Conservation (phyloP, 2,329 filamentous ascomycete genomes). For the Alternaria infectoria region DNA sequence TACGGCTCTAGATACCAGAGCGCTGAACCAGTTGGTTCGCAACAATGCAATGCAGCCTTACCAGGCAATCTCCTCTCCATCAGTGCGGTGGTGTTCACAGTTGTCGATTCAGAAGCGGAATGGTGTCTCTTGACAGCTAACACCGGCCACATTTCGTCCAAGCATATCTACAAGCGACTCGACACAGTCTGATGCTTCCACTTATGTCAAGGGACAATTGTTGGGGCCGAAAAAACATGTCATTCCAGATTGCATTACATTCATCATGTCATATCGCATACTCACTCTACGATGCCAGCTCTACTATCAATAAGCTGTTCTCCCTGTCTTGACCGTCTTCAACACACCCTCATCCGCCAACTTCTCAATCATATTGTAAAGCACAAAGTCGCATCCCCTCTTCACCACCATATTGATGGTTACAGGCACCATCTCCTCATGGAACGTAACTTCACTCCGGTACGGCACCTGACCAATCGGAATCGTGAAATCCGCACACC, state of each 20-base stretch:
- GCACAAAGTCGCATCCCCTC: slow-evolving; percentile 53
- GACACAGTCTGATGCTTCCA: neutral
- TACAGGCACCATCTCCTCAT: slow-evolving; percentile 52
- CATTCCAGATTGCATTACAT: neutral
- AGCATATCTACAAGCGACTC: neutral
- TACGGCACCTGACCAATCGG: slow-evolving; percentile 54
- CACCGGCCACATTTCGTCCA: neutral
- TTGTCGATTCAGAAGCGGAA: slow-evolving; percentile 1
- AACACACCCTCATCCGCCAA: slow-evolving; percentile 50
- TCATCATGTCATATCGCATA: neutral
- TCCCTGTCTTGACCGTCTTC: slow-evolving; percentile 50
- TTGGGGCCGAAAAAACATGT: neutral
- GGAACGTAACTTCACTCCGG: slow-evolving; percentile 48
- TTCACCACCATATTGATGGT: slow-evolving; percentile 52
- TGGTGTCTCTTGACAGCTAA: neutral
- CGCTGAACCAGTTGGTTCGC: slow-evolving; percentile 25
- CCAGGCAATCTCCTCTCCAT: slow-evolving; percentile 15
- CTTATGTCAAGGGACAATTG: neutral
- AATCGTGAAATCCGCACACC: slow-evolving; percentile 51
- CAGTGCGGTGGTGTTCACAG: neutral
- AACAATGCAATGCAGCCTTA: slow-evolving; percentile 36
- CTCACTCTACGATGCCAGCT: neutral
- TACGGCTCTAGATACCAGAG: slow-evolving; percentile 29
- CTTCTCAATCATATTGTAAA: slow-evolving; percentile 52
- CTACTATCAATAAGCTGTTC: slow-evolving; percentile 37